Evolutionary conservation across 441 rosid genomes (phyloP), one percentile per base, ranked within the genome.

Genomic region (Populus hybrid): DNA sequence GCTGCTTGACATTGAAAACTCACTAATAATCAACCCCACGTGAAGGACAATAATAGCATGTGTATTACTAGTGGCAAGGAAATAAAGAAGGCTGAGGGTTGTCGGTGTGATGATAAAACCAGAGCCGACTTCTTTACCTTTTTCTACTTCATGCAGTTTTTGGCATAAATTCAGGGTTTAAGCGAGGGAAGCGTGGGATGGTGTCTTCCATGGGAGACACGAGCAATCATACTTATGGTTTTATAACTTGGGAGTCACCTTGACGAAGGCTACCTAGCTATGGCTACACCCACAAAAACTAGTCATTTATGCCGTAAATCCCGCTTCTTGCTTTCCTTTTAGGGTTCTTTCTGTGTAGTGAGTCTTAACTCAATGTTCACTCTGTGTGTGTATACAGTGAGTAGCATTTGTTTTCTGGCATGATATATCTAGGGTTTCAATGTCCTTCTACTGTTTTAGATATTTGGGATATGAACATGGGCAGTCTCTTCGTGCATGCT

Each of bases 281-380:
- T 40, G 36, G 36, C 36, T 34, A 34, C 36, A 71, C 23, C 36
- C 5, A 14, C 18, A 19, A 14, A 10, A 18, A 73, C 46, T 23
- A 23, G 23, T 23, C 74, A 63, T 59, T 65, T 70, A 34, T n/a
- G 77, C 81, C 91, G 85, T 83, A 83, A 85, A 84, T 83, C 79
- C 79, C 87, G 89, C 74, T 67, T 57, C 76, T 30, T 80, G 86
- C 80, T 23, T 23, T 35, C 70, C 7, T 76, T 80, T 80, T 79
- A 75, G 87, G 87, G 74, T 77, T 72, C 42, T 78, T 6, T 69
- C 19, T 3, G 12, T 53, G 79, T 14, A 50, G 42, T 75, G 18
- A 72, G 65, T 78, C 75, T 76, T 38, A 28, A 79, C 78, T 75
- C 79, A 38, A 40, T 50, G 42, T 38, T 38, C 11, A 7, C 42